Evolutionary conservation across 2,329 filamentous ascomycete genomes (phyloP), one percentile per base, ranked within the genome.

Genomic region (Neonectria neomacrospora): DNA sequence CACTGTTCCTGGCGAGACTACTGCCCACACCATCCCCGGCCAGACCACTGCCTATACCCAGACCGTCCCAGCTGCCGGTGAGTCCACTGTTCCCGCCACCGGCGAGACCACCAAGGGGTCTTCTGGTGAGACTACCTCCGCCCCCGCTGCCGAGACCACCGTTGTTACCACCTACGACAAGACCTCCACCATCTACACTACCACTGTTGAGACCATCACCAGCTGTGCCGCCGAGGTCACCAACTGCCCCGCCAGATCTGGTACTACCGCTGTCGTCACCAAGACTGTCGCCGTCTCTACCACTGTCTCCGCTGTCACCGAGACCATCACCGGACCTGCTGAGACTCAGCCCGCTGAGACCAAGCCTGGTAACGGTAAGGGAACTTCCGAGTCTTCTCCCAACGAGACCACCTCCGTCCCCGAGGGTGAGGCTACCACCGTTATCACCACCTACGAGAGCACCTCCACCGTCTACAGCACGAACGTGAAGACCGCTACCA

Each of bases 181-280:
- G 60, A 65, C 62, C 59, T 68, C 71, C 22, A 70, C 75, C 60
- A 78, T 78, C 26, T 69, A 74, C 66, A 78, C 75, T 66, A 75
- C 73, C 39, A 72, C 73, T 34, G 71, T 69, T 61, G 67, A 70
- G 37, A 64, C 66, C 44, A 52, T 72, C 63, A 68, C 79, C 63
- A 80, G 78, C 66, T 82, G 80, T 69, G 78, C 74, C 16, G 60
- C 77, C 45, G 77, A 75, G 37, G 74, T 81, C 39, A 77, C 78
- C 39, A 77, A 84, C 77, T 87, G 84, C 80, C 84, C 84, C 18
- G 80, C 80, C 63, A 72, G 77, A 3, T 61, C 65, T 32, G 70
- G 63, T 2, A 65, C 70, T 5, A 52, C 68, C 30, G 69, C 65
- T 53, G 56, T 73, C 54, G 67, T 70, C 45, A 70, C 71, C 1